Evolutionary conservation across 345 rosid species (phyloP).

Genomic region (Trapa incisa): DNA sequence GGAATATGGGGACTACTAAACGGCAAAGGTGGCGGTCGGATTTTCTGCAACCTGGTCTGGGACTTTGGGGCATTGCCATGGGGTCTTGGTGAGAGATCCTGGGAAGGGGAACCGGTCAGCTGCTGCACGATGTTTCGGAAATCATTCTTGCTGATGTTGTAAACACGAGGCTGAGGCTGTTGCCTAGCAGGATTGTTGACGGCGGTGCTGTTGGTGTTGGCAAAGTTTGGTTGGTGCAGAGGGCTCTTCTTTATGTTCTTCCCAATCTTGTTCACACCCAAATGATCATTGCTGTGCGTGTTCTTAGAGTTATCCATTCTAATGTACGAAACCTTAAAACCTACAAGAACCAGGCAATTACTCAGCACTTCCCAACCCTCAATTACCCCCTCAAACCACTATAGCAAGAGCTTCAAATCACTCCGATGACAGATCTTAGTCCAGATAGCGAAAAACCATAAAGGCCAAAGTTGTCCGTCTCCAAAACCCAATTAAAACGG

Average conservation of each 20-base stretch:
- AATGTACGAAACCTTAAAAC: neutral
- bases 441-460: no score
- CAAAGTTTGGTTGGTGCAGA: conserved; percentile 58
- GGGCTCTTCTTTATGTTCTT: conserved; percentile 83
- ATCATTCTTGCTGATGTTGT: conserved; percentile 86
- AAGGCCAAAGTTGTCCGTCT: no score
- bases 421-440: neutral
- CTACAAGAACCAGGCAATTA: no score
- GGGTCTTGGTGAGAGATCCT: conserved; percentile 64
- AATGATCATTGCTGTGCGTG: conserved; percentile 47
- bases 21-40: conserved; percentile 75
- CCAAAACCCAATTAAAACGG: no score
- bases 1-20: conserved; percentile 45
- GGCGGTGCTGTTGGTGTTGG: conserved; percentile 21
- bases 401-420: neutral
- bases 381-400: neutral
- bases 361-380: no score
- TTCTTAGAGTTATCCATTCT: conserved; percentile 71
- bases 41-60: conserved; percentile 71
- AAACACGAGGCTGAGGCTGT: conserved; percentile 83
- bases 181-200: conserved; percentile 30
- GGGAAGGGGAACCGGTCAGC: conserved; percentile 76
- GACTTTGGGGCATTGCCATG: conserved; percentile 62
- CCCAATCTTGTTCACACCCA: conserved; percentile 82
- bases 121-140: conserved; percentile 84